Percentiles rank a stretch among this genome's conserved stretches.
phyloP scores from a whole-genome alignment of 163 green algal species.

The Coccomyxa subellipsoidea region DNA sequence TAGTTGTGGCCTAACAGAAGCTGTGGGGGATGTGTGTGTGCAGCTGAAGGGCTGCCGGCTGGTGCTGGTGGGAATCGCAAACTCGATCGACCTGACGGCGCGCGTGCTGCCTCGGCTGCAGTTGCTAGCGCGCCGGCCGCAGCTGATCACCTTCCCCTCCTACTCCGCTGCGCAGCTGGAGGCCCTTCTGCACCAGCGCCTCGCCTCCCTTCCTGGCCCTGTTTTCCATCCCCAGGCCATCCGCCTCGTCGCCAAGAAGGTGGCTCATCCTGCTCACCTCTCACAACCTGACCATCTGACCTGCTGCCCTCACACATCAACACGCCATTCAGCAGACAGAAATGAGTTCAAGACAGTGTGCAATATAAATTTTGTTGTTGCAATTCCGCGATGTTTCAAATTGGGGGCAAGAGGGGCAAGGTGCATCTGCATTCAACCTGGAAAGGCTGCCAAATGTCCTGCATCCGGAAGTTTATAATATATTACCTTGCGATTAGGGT shows the following conservation, averaged over 20 bases:
- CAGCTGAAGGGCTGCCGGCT: conserved; percentile 40
- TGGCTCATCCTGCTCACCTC: not conserved
- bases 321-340: no score
- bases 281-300: no score
- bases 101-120: conserved; percentile 31
- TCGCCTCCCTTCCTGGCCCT: conserved; percentile 40
- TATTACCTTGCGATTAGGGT: not conserved
- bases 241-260: conserved; percentile 28
- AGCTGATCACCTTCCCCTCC: conserved; percentile 42
- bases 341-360: no score
- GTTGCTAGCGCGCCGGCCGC: conserved; percentile 21
- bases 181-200: conserved; percentile 43
- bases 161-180: conserved; percentile 35
- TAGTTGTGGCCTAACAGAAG: no score
- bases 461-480: no score
- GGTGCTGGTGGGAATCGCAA: conserved; percentile 59
- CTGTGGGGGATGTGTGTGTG: conserved; percentile 14
- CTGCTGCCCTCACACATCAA: no score
- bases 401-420: not conserved
- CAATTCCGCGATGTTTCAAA: no score
- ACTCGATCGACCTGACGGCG: conserved; percentile 59
- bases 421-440: no score
- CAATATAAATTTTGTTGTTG: no score
- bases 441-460: no score
- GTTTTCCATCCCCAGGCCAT: conserved; percentile 32